These are phyloP conservation scores for Aspergillus wentii DNA, from an alignment of 495 filamentous ascomycete genomes.

Conservation along the genomic window DNA sequence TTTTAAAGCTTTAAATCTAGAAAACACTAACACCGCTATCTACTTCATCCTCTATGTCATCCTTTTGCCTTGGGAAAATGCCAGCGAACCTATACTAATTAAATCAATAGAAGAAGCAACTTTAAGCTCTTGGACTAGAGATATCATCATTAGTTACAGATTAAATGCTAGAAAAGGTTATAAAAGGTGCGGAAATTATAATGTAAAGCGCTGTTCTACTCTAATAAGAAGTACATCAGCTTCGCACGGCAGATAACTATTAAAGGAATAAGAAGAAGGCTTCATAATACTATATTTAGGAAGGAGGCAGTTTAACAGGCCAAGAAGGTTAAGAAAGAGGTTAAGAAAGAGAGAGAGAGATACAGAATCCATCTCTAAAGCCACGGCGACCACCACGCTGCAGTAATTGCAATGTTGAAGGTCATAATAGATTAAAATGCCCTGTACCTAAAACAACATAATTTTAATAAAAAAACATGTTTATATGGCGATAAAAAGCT, in stretches of 20 bases:
- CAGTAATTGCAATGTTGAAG: not conserved
- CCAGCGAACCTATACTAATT: not conserved
- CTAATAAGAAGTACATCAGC: not conserved
- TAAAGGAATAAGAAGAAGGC: not conserved
- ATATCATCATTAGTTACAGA: not conserved
- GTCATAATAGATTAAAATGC: not conserved
- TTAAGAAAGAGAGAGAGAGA: not conserved
- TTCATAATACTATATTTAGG: not conserved
- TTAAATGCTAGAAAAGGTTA: not conserved
- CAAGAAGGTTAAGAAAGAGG: not conserved
- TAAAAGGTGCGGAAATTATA: not conserved
- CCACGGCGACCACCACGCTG: not conserved
- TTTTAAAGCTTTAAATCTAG: constrained; percentile 8
- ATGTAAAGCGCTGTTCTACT: not conserved
- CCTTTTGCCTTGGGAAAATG: not conserved
- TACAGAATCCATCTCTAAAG: not conserved
- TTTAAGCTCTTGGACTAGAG: not conserved
- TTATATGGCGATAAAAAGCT: no score
- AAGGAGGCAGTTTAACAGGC: not conserved
- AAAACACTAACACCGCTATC: not conserved
- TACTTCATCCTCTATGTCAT: not conserved
- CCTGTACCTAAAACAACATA: no score
- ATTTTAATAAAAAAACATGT: no score
- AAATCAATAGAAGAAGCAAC: not conserved
- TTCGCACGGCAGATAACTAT: not conserved